These are phyloP conservation scores for Xerocomus nothofagi DNA, from an alignment of 1,284 basidiomycete genomes.

Conservation along the genomic window DNA sequence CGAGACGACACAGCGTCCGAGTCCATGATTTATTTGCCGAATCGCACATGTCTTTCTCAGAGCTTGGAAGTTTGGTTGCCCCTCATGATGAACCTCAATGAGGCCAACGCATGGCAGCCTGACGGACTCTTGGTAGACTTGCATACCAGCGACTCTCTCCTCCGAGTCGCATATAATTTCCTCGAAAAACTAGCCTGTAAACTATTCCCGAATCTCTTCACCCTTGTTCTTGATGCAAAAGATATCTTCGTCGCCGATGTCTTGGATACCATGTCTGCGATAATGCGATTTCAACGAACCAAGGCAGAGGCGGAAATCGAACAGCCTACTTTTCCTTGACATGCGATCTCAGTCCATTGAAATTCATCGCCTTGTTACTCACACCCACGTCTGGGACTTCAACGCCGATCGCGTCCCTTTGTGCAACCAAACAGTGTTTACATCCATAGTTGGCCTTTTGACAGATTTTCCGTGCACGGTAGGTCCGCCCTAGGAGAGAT, in stretches of 20 bases:
- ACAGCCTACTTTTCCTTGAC: conserved; percentile 53
- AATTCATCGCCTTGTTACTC: conserved; percentile 36
- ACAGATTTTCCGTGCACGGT: conserved; percentile 29
- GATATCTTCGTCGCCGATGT: conserved; percentile 44
- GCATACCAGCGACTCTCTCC: too few species aligned
- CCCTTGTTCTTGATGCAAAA: conserved; percentile 22
- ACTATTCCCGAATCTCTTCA: neutral
- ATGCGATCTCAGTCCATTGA: conserved; percentile 60
- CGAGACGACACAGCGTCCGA: conserved; percentile 25
- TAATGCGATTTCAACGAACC: neutral
- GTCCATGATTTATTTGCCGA: conserved; percentile 27
- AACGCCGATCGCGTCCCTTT: neutral
- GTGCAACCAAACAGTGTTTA: conserved; percentile 47
- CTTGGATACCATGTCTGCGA: conserved; percentile 42
- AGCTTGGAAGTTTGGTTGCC: conserved; percentile 27
- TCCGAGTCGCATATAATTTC: too few species aligned
- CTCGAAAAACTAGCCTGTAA: neutral
- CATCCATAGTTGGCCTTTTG: conserved; percentile 48
- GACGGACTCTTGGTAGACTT: too few species aligned
- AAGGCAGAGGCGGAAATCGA: neutral
- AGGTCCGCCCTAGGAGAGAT: conserved; percentile 30
- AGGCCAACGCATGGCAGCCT: neutral
- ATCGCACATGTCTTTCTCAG: conserved; percentile 30
- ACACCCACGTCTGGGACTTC: neutral
- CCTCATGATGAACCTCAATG: conserved; percentile 4